These are phyloP conservation scores for Geotrichum fermentans DNA, from an alignment of 1,139 yeast genomes.

Conservation along the genomic window DNA sequence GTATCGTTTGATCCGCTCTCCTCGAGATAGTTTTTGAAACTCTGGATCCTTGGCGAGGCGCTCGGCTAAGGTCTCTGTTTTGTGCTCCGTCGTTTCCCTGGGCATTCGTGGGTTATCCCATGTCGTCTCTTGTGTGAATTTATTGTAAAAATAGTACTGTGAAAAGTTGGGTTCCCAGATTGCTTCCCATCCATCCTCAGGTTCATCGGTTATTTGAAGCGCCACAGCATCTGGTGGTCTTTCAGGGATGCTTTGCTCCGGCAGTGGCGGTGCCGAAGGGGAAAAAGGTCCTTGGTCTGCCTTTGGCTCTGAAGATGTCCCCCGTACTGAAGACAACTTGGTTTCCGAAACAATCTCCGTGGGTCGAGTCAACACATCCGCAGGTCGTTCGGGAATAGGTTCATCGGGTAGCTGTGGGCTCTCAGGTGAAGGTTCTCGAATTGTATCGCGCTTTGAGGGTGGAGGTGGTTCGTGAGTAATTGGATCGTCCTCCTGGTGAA, in stretches of 20 bases:
- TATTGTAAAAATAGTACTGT: conserved; percentile 31
- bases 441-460: too few relatives aligned
- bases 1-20: conserved; percentile 23
- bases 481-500: too few relatives aligned
- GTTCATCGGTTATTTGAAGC: neutral
- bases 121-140: conserved; percentile 29
- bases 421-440: too few relatives aligned
- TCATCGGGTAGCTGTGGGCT: too few relatives aligned
- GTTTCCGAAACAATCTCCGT: neutral
- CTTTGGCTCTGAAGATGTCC: neutral
- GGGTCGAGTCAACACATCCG: conserved; percentile 19
- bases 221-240: neutral
- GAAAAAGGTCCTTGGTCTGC: neutral
- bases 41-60: conserved; percentile 23
- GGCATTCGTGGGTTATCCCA: conserved; percentile 32
- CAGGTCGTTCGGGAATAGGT: neutral
- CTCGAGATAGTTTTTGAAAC: conserved; percentile 21
- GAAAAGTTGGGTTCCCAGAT: conserved; percentile 27
- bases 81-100: conserved; percentile 14
- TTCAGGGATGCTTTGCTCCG: neutral
- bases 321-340: neutral
- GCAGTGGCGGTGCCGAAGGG: neutral
- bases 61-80: conserved; percentile 21
- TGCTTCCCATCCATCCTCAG: conserved; percentile 33
- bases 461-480: too few relatives aligned